Evolutionary conservation across 495 filamentous ascomycete genomes (phyloP).

Genomic region (Darksidea phi): DNA sequence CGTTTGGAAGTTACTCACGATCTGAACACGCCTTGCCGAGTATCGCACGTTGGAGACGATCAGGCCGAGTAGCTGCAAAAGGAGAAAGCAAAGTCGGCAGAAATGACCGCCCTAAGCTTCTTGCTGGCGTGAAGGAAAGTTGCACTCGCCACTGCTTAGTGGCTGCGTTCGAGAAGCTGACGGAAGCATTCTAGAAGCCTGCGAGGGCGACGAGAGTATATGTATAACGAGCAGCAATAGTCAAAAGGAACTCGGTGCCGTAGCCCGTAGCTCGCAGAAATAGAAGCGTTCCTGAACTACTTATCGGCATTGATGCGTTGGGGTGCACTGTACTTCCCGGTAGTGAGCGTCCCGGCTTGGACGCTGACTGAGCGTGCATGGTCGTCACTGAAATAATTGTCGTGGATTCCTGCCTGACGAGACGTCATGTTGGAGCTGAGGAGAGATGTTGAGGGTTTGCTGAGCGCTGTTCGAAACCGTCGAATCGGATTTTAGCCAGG

Average conservation of each 20-base stretch:
- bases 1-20: too few relatives aligned
- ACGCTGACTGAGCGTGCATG: slow-evolving; percentile 21
- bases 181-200: slow-evolving; percentile 7
- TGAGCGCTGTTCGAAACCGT: slow-evolving; percentile 2
- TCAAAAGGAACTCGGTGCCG: slow-evolving; percentile 1
- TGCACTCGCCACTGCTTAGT: background rate
- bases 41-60: too few relatives aligned
- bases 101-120: too few relatives aligned
- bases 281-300: slow-evolving; percentile 29
- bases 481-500: slow-evolving; percentile 11
- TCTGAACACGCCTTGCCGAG: too few relatives aligned
- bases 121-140: too few relatives aligned
- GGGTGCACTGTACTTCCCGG: background rate
- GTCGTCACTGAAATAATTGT: background rate
- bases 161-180: slow-evolving; percentile 20
- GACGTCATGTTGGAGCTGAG: slow-evolving; percentile 18
- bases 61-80: too few relatives aligned
- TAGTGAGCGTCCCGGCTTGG: background rate
- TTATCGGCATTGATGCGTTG: slow-evolving; percentile 8
- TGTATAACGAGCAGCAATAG: slow-evolving; percentile 6
- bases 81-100: too few relatives aligned
- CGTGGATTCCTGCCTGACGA: background rate
- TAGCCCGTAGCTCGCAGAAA: slow-evolving; percentile 20
- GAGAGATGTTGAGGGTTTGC: slow-evolving; percentile 14
- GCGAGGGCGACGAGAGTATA: slow-evolving; percentile 1